Base-by-base conservation (phyloP, 495 filamentous ascomycete genomes). In the Glonium stellatum region DNA sequence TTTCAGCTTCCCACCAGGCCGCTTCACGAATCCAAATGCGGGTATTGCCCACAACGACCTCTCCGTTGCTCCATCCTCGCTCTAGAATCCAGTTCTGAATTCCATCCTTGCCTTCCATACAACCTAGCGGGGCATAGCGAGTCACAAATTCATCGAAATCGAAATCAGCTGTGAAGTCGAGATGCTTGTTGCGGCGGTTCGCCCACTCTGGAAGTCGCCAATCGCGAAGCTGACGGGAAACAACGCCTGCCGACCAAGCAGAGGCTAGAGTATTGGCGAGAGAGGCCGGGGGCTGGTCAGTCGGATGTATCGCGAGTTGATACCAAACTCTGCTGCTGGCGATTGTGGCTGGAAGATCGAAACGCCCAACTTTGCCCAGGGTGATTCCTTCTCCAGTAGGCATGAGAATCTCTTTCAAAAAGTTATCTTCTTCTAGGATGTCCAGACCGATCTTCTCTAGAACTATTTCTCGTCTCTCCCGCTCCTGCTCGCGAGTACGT, bases 141-240 rank as follows among this genome's bases (percentile, higher is more conserved):
- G 79, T 80, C 27, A 82, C 81, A 68, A 98, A 98, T 69, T 98
- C 93, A 42, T 97, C 89, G 15, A 91, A 71, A 67, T 98, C 93
- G 66, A 97, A 98, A 66, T 98, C 93, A 11, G 90, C 89, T 0
- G 93, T 98, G 71, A 95, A 97, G 71, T 97, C 93, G n/a, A 97
- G 83, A 61, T 87, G 82, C 71, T 89, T 92, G 64, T 90, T 89
- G 34, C 93, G 82, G 48, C 92, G 86, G 67, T 97, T 97, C 0
- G 90, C 89, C 93, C 93, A 98, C 71, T 98, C 93, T 0, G 92
- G 88, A 5, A 97, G 78, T 63, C 93, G 79, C 93, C 93, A 97
- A 41, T 87, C 82, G 31, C 93, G 87, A 15, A 98, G 77, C 73
- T 98, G 95, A 47, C 90, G 84, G 9, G 95, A 97, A 1, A 97